phyloP scores from a whole-genome alignment of 2,329 filamentous ascomycete species.

The Paracoccidioides brasiliensis region DNA sequence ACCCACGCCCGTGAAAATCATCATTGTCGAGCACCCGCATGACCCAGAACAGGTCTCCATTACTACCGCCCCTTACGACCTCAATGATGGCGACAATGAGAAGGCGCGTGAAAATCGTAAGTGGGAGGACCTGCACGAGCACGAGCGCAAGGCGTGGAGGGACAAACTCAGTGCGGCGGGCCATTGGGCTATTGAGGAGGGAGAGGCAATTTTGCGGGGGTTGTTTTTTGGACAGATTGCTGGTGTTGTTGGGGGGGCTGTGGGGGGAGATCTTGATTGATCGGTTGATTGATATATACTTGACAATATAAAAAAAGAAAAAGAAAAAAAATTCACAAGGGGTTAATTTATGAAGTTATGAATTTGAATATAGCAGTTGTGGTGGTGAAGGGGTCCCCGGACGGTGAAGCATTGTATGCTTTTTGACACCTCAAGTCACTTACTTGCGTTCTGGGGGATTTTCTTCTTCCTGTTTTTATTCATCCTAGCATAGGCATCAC shows the following conservation, averaged over 20 bases:
- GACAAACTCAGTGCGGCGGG: constrained; percentile 54
- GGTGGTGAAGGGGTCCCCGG: too few relatives aligned
- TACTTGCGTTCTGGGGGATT: too few relatives aligned
- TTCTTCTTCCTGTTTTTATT: too few relatives aligned
- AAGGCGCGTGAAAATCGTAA: constrained; percentile 17
- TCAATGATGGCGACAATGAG: not conserved
- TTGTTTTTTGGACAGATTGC: constrained; percentile 65
- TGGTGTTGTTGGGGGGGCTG: constrained; percentile 41
- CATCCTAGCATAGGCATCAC: too few relatives aligned
- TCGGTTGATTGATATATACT: not conserved
- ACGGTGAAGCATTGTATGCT: too few relatives aligned
- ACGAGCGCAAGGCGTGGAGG: constrained; percentile 58
- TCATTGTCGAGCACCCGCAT: constrained; percentile 9
- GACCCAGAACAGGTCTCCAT: not conserved
- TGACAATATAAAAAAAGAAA: not conserved
- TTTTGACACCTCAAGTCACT: too few relatives aligned
- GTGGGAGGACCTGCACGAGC: constrained; percentile 57
- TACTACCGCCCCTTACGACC: not conserved
- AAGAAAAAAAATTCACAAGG: not conserved
- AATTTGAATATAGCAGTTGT: too few relatives aligned
- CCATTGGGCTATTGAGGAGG: constrained; percentile 67
- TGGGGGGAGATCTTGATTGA: not conserved
- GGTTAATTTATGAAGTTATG: too few relatives aligned
- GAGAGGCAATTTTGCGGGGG: constrained; percentile 62
- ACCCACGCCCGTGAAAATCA: not conserved